phyloP scores from a whole-genome alignment of 106 monocot genomes.

The Apostasia shenzhenica region DNA sequence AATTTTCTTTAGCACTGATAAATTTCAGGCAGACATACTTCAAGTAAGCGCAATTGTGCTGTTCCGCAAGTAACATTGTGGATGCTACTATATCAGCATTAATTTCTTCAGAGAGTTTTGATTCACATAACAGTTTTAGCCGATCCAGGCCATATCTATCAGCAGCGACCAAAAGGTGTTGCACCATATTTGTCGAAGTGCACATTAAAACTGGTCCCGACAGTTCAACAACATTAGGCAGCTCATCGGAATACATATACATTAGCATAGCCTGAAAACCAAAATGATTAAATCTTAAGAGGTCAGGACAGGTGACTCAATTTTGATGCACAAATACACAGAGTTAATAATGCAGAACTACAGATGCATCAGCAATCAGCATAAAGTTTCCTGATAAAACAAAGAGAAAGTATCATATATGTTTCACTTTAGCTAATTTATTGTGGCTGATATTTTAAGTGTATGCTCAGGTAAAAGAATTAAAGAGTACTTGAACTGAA shows the following conservation, averaged over 20 bases:
- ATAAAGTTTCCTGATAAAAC: too few species aligned
- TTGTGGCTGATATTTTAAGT: too few species aligned
- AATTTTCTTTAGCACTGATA: constrained; percentile 32
- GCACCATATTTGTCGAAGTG: constrained; percentile 52
- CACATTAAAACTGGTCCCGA: constrained; percentile 30
- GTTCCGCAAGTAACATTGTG: constrained; percentile 62
- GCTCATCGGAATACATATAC: constrained; percentile 52
- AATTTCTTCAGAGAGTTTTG: constrained; percentile 39
- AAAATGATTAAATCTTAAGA: too few species aligned
- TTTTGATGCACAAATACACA: too few species aligned
- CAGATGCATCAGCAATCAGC: too few species aligned
- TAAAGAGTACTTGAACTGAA: too few species aligned
- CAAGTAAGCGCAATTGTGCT: constrained; percentile 53
- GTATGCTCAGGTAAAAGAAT: too few species aligned
- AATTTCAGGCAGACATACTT: constrained; percentile 54
- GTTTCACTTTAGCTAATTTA: too few species aligned
- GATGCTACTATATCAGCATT: constrained; percentile 54
- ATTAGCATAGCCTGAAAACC: constrained; percentile 53
- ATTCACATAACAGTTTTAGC: constrained; percentile 51
- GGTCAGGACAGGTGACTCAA: too few species aligned
- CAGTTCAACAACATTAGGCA: constrained; percentile 47
- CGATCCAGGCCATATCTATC: constrained; percentile 67
- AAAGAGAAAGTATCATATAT: too few species aligned
- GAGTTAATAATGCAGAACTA: too few species aligned
- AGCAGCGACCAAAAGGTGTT: constrained; percentile 63